A percentile compares a stretch with the other conserved stretches of the same genome.
Evolutionary conservation across 2,329 filamentous ascomycete genomes (phyloP).

Genomic region (Teratosphaeria nubilosa): DNA sequence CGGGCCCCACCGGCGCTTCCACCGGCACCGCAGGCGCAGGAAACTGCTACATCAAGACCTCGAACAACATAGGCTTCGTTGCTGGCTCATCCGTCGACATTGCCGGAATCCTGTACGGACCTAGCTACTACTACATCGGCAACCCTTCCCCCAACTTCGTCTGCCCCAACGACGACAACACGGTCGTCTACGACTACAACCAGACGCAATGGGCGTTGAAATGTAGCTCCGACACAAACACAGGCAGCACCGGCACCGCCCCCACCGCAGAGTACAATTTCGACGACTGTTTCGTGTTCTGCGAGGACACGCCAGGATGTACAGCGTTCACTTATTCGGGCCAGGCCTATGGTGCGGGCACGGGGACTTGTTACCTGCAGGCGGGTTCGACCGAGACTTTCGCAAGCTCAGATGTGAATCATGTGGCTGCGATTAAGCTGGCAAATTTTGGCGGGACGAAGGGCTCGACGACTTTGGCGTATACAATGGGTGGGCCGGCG

Average conservation of each 20-base stretch:
- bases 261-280: not conserved
- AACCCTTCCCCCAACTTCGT: not conserved
- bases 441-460: not conserved
- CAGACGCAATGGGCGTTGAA: not conserved
- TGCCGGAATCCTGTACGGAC: not conserved
- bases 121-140: not conserved
- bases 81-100: not conserved
- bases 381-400: not conserved
- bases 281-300: not conserved
- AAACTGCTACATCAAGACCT: not conserved
- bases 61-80: not conserved
- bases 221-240: not conserved
- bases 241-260: not conserved
- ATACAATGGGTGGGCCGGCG: not conserved
- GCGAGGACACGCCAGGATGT: not conserved
- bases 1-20: not conserved
- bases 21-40: not conserved
- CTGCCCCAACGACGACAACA: not conserved
- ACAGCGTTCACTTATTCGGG: not conserved
- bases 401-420: not conserved
- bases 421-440: not conserved
- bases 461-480: not conserved
- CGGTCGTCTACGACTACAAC: not conserved
- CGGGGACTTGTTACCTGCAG: not conserved
- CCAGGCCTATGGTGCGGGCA: not conserved